These are phyloP conservation scores for Rosa multiflora DNA, from an alignment of 306 rosid genomes.

Conservation along the genomic window DNA sequence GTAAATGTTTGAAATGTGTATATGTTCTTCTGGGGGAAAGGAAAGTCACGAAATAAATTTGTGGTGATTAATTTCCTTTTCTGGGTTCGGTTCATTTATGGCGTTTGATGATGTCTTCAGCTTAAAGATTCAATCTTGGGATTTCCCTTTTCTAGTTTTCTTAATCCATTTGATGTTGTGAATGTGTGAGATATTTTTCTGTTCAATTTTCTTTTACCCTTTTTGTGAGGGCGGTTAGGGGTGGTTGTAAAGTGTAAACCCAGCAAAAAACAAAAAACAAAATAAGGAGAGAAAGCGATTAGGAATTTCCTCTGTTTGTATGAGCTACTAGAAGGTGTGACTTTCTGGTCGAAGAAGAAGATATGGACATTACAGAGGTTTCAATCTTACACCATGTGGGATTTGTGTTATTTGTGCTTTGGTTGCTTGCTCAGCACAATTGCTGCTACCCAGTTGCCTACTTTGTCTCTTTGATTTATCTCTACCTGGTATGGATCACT, in stretches of 20 bases:
- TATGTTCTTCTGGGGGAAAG: not conserved
- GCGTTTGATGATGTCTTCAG: not conserved
- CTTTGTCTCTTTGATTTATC: conserved; percentile 59
- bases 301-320: not conserved
- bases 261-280: not conserved
- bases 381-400: conserved; percentile 73
- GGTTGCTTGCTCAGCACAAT: conserved; percentile 55
- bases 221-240: not conserved
- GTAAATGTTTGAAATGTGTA: not conserved
- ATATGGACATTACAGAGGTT: conserved; percentile 47
- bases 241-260: not conserved
- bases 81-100: conserved; percentile 10
- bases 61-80: not conserved
- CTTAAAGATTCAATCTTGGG: conserved; percentile 7
- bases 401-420: conserved; percentile 47
- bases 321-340: not conserved
- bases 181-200: not conserved
- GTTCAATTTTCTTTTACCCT: not conserved
- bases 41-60: not conserved
- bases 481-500: conserved; percentile 51
- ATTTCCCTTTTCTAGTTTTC: not conserved
- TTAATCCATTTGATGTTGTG: not conserved
- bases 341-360: not conserved
- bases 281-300: not conserved
- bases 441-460: conserved; percentile 50